Evolutionary conservation across 371 early-diverging fungal genomes (phyloP), one percentile per base, ranked within the genome.

Genomic region (Mortierella sp.): DNA sequence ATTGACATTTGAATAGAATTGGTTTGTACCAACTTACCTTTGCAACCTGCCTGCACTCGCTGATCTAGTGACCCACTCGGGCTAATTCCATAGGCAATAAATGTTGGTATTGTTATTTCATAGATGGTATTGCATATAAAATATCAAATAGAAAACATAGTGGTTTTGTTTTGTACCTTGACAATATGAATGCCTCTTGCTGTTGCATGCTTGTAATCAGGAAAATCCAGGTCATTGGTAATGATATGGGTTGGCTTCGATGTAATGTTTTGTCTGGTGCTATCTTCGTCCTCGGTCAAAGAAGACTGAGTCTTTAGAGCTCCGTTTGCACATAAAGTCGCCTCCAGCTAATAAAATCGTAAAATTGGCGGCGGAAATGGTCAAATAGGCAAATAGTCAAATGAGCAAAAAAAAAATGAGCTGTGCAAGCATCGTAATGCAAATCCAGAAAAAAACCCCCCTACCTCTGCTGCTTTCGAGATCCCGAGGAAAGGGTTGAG

Each of bases 11-110:
- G 13, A 29, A 35, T 29, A 13, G 43, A n/a, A 13, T 0, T 35
- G 34, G 9, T 19, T 8, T 22, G 28, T 34, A 13, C 29, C 12
- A 19, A 58, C 78, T 67, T 84, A 88, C 88, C 83, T 66, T 47
- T 86, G 88, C 1, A 83, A 71, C 59, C 72, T 71, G 7, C 81
- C 81, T 34, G 74, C 77, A 9, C 45, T 43, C 2, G 45, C 58
- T 1, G 83, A 81, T n/a, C 67, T 61, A 29, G 61, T 59, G 12
- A 85, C 73, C 86, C 86, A 86, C 8, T 75, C 66, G 35, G 84
- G 85, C 85, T 85, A 70, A 9, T 23, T 13, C 32, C 23, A 26
- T 28, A 58, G n/a, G 34, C 34, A 58, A 75, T 31, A 64, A 23
- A 8, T 31, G 17, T 26, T 29, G 34, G 17, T 12, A 28, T 6